Evolutionary conservation across 75 land plant genomes (phyloP).

Genomic region (Sequoiadendron giganteum): DNA sequence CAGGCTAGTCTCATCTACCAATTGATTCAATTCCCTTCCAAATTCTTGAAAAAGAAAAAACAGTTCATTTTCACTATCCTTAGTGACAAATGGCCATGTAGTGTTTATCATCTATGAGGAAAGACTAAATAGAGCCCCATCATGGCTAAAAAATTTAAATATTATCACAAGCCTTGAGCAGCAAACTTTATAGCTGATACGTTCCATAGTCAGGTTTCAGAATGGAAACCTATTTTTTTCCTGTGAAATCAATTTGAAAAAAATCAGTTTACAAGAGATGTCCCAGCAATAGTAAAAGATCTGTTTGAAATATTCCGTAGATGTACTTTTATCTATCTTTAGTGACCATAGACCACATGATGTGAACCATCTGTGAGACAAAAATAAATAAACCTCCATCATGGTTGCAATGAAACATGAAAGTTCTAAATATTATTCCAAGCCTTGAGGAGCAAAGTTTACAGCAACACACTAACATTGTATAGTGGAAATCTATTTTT

Average conservation of each 20-base stretch:
- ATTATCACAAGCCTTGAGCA: background rate
- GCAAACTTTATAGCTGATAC: background rate
- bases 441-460: background rate
- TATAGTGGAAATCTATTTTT: background rate
- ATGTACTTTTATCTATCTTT: background rate
- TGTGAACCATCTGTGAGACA: too few relatives aligned
- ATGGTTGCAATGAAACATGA: too few relatives aligned
- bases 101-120: background rate
- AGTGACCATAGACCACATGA: too few relatives aligned
- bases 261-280: too few relatives aligned
- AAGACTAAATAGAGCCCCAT: background rate
- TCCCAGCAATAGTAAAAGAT: too few relatives aligned
- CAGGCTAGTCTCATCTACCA: background rate
- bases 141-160: background rate
- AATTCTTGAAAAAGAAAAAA: background rate
- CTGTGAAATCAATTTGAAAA: too few relatives aligned
- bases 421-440: background rate
- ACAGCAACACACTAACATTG: background rate
- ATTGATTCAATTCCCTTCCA: background rate
- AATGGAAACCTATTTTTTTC: too few relatives aligned
- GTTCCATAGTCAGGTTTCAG: background rate
- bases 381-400: too few relatives aligned
- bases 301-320: background rate
- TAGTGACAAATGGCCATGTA: background rate
- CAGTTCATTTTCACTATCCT: background rate